phyloP scores from a whole-genome alignment of 352 stramenopile genomes.

The Pythium pyrilobum region DNA sequence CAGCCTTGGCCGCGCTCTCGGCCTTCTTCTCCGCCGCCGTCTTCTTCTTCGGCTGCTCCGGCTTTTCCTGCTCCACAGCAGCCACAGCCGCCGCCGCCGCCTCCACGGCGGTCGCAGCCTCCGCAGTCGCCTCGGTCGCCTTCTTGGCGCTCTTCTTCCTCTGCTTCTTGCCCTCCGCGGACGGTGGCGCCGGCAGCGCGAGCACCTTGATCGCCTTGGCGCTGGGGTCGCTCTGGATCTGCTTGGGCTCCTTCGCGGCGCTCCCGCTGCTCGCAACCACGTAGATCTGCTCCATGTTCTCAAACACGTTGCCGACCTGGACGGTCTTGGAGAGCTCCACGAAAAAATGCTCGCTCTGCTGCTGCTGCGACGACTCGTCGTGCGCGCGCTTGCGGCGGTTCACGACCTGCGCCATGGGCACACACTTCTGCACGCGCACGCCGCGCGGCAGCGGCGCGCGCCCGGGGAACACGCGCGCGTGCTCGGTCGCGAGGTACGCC shows the following conservation, averaged over 20 bases:
- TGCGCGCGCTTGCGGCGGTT: slow-evolving; percentile 36
- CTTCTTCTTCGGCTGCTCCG: not conserved
- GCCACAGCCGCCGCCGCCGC: not conserved
- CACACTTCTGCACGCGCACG: slow-evolving; percentile 70
- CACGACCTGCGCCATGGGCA: slow-evolving; percentile 44
- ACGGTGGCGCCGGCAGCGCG: not conserved
- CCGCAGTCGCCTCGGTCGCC: not conserved
- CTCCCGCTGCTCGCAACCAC: slow-evolving; percentile 33
- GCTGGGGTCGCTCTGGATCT: slow-evolving; percentile 8
- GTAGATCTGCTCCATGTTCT: slow-evolving; percentile 79
- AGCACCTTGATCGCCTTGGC: slow-evolving; percentile 5
- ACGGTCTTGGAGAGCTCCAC: slow-evolving; percentile 77
- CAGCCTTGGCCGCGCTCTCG: slow-evolving; percentile 9
- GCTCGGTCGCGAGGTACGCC: slow-evolving; percentile 54
- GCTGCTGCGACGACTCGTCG: slow-evolving; percentile 8
- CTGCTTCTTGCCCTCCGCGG: slow-evolving; percentile 13
- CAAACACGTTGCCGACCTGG: slow-evolving; percentile 68
- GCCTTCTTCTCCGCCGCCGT: slow-evolving; percentile 11
- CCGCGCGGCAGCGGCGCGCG: slow-evolving; percentile 34
- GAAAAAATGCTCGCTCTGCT: slow-evolving; percentile 49
- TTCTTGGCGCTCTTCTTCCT: slow-evolving; percentile 16
- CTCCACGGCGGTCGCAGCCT: not conserved
- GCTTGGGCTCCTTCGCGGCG: not conserved
- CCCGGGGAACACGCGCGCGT: slow-evolving; percentile 55
- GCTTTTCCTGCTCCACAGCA: slow-evolving; percentile 1